Evolutionary conservation across 2,329 filamentous ascomycete genomes (phyloP), one percentile per base, ranked within the genome.

Genomic region (Claviceps paspali): DNA sequence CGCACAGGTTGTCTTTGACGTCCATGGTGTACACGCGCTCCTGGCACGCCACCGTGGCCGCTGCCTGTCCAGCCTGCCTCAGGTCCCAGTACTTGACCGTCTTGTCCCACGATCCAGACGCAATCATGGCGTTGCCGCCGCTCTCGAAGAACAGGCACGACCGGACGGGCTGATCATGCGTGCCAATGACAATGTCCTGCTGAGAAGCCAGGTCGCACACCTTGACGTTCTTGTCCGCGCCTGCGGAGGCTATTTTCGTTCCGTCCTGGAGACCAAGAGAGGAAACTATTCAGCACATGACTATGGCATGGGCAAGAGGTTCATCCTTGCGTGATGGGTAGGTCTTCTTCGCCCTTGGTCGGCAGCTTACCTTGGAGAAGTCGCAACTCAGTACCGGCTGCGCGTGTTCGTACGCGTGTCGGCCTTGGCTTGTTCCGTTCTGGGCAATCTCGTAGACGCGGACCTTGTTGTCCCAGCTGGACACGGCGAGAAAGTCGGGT

Each of bases 401-500:
- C 46, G 85, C 80, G 60, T 92, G 84, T 48, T 92, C 82, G 53
- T 91, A 92, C 41, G 80, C 65, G 44, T 85, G 85, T 52, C 87
- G 88, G 35, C 85, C 86, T 55, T 85, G 76, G 52, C 82, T 88
- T 54, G 82, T 73, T 30, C 86, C 85, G 47, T 76, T 76, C 39
- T 62, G 63, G 46, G 79, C 76, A 54, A 96, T 85, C 59, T 96
- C 85, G 63, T 96, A 98, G 55, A 98, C 88, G 53, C 87, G 81
- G 45, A 96, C 85, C 59, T 94, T 93, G 66, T 92, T 93, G 62
- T 98, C 91, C 91, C 91, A 98, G 50, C 85, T 94, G 33, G 85
- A 68, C 26, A 95, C 83, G 18, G 88, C 86, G 14, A 98, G 69
- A 55, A 92, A 82, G 50, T 96, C 85, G 52, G 57, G 55, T 32